phyloP scores from a whole-genome alignment of 495 filamentous ascomycete species.

The Entonaema liquescens region DNA sequence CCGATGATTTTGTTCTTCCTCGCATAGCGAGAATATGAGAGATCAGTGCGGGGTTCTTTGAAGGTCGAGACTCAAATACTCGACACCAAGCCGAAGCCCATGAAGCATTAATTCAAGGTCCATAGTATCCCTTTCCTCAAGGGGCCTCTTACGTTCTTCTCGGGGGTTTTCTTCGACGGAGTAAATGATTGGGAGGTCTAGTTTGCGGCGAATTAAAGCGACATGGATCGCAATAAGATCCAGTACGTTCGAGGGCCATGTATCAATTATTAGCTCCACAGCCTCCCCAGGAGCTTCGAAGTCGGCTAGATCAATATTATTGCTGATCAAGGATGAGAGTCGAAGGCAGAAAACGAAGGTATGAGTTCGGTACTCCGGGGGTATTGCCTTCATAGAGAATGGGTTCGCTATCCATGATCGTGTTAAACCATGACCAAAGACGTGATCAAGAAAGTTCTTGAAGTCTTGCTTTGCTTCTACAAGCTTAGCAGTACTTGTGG shows the following conservation, averaged over 20 bases:
- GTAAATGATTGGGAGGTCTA: conserved; percentile 73
- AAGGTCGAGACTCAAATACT: conserved; percentile 76
- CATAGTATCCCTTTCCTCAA: conserved; percentile 54
- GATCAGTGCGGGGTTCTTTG: conserved; percentile 60
- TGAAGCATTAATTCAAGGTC: conserved; percentile 72
- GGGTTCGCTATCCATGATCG: conserved; percentile 71
- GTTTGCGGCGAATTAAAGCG: conserved; percentile 68
- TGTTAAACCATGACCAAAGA: conserved; percentile 65
- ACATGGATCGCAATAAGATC: conserved; percentile 64
- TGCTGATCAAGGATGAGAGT: conserved; percentile 66
- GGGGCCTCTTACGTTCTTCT: conserved; percentile 51
- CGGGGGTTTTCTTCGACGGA: conserved; percentile 66
- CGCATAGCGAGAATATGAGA: conserved; percentile 63
- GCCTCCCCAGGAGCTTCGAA: conserved; percentile 76
- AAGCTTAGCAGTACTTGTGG: conserved; percentile 61
- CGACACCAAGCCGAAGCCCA: conserved; percentile 75
- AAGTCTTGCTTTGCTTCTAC: conserved; percentile 80
- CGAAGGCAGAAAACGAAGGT: conserved; percentile 73
- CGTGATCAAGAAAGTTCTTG: conserved; percentile 71
- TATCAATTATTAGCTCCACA: conserved; percentile 75
- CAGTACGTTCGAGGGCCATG: conserved; percentile 61
- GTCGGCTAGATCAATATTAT: conserved; percentile 64
- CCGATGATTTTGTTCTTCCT: conserved; percentile 79
- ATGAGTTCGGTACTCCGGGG: conserved; percentile 69
- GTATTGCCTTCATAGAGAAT: conserved; percentile 74